These are phyloP conservation scores for Hypoxylon sp. DNA, from an alignment of 2,329 filamentous ascomycete genomes.

Conservation along the genomic window DNA sequence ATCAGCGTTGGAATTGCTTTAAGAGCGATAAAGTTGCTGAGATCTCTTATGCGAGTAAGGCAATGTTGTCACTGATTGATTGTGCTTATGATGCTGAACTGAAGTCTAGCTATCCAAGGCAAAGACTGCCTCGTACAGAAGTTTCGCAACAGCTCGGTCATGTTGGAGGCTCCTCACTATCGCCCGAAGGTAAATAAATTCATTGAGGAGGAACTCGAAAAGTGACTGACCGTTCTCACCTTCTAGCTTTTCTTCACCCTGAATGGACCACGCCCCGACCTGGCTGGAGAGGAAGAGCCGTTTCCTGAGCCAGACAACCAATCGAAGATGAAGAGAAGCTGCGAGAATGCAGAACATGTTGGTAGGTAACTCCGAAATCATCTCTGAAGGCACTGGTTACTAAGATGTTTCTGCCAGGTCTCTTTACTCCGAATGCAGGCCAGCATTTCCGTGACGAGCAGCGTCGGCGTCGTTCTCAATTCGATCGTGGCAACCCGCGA, in stretches of 20 bases:
- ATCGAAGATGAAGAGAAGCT: conserved; percentile 88
- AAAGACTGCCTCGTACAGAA: conserved; percentile 92
- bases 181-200: conserved; percentile 79
- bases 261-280: conserved; percentile 63
- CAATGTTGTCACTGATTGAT: not conserved
- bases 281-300: conserved; percentile 78
- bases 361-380: conserved; percentile 67
- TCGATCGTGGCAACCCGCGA: conserved; percentile 83
- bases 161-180: conserved; percentile 86
- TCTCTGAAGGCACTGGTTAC: not conserved
- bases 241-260: conserved; percentile 67
- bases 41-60: conserved; percentile 93
- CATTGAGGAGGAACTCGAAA: not conserved
- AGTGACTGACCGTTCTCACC: conserved; percentile 40
- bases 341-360: conserved; percentile 87
- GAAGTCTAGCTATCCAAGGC: conserved; percentile 83
- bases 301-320: conserved; percentile 88
- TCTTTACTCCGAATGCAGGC: conserved; percentile 85
- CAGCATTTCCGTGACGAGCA: conserved; percentile 82
- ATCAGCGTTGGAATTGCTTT: conserved; percentile 84
- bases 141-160: conserved; percentile 96
- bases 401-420: conserved; percentile 63
- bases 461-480: conserved; percentile 82
- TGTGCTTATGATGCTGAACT: conserved; percentile 49
- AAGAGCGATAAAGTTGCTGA: conserved; percentile 88